Percentiles rank a stretch among this genome's conserved stretches.
These are phyloP conservation scores for Dendrobium catenatum DNA, from an alignment of 106 monocot genomes.

Conservation along the genomic window DNA sequence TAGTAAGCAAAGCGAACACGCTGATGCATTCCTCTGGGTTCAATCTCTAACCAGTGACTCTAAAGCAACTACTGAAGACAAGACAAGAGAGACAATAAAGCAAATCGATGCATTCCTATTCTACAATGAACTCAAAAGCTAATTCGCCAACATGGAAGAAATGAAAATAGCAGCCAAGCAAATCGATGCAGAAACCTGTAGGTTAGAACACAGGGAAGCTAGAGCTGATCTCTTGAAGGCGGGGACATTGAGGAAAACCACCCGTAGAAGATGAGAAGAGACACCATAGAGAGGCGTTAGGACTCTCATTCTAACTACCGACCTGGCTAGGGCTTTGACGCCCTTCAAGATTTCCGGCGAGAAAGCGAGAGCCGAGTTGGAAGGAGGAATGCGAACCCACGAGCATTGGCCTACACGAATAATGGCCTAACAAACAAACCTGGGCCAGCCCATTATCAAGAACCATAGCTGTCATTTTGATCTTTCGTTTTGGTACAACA, in stretches of 20 bases:
- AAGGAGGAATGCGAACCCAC: not conserved
- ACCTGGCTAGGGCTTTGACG: not conserved
- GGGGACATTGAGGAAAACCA: not conserved
- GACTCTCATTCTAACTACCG: not conserved
- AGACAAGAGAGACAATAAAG: not conserved
- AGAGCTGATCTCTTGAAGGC: not conserved
- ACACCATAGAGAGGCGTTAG: not conserved
- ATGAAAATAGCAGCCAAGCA: not conserved
- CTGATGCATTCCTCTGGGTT: not conserved
- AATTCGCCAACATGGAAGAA: not conserved
- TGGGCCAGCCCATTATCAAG: too few relatives aligned
- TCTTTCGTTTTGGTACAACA: too few relatives aligned
- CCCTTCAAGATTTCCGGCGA: not conserved
- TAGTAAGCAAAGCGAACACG: not conserved
- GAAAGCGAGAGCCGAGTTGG: not conserved
- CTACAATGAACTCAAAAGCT: not conserved
- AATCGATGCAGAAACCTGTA: not conserved
- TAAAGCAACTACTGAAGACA: too few relatives aligned
- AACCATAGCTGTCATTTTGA: too few relatives aligned
- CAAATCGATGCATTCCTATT: not conserved
- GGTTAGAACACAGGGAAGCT: not conserved
- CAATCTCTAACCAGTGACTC: too few relatives aligned
- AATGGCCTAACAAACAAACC: too few relatives aligned
- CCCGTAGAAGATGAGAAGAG: not conserved
- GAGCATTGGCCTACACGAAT: not conserved